Conservation (phyloP, 768 basidiomycete genomes). For the Coprinopsis strossmayeri region DNA sequence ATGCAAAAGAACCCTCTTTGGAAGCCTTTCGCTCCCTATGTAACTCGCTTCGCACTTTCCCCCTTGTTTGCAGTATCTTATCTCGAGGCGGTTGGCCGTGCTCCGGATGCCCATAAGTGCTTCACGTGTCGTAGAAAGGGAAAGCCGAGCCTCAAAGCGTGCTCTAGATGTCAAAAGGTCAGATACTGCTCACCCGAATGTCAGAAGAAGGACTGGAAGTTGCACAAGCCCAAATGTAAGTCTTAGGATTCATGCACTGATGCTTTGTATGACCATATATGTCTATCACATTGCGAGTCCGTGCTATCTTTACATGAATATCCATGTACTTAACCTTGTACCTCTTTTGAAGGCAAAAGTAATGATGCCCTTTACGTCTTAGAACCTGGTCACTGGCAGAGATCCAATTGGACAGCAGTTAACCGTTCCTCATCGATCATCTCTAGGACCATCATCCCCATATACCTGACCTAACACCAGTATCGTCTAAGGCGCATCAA, state of each 20-base stretch:
- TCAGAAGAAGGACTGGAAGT: slow-evolving; percentile 12
- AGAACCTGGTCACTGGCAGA: too few relatives aligned
- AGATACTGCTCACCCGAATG: slow-evolving; percentile 10
- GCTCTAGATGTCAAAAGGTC: slow-evolving; percentile 4
- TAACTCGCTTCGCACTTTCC: slow-evolving; percentile 43
- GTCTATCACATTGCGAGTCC: too few relatives aligned
- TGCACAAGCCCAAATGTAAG: slow-evolving; percentile 9
- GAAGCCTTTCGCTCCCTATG: slow-evolving; percentile 33
- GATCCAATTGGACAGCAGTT: too few relatives aligned
- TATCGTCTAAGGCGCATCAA: too few relatives aligned
- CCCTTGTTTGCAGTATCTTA: slow-evolving; percentile 50
- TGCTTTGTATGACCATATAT: too few relatives aligned
- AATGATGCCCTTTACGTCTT: too few relatives aligned
- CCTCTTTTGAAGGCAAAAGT: too few relatives aligned
- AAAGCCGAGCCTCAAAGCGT: slow-evolving; percentile 3
- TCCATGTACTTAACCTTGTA: too few relatives aligned
- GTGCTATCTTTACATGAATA: too few relatives aligned
- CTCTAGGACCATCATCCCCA: too few relatives aligned
- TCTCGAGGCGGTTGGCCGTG: slow-evolving; percentile 24
- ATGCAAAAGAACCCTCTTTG: slow-evolving; percentile 29
- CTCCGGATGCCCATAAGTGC: background rate
- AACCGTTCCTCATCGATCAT: too few relatives aligned
- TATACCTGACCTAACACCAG: too few relatives aligned
- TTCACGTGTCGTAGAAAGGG: slow-evolving; percentile 1
- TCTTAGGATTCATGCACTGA: background rate